Evolutionary conservation across 495 filamentous ascomycete species (phyloP).

Genomic region (Xylaria flabelliformis): DNA sequence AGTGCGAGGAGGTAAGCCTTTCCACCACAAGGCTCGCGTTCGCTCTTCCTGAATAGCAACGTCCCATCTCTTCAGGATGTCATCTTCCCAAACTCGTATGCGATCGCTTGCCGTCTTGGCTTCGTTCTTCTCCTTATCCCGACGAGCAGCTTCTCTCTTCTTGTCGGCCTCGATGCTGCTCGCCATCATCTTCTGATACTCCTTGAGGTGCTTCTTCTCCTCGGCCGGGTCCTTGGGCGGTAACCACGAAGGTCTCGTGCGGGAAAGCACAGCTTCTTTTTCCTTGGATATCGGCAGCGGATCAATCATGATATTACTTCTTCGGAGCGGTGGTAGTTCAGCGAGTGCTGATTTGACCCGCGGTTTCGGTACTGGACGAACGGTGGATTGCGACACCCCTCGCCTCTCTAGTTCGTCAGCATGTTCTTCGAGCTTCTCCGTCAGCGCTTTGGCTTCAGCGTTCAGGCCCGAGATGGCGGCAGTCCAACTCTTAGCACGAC

Average conservation of each 20-base stretch:
- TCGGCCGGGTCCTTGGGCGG: conserved; percentile 93
- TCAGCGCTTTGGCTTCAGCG: conserved; percentile 87
- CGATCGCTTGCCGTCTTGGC: conserved; percentile 70
- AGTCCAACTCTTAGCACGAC: conserved; percentile 86
- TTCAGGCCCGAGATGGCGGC: conserved; percentile 78
- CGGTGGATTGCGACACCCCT: conserved; percentile 33
- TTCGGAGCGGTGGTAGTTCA: conserved; percentile 81
- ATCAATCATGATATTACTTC: conserved; percentile 94
- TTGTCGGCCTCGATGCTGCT: conserved; percentile 73
- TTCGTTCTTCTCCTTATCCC: conserved; percentile 53
- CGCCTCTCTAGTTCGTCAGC: conserved; percentile 66
- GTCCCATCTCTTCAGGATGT: conserved; percentile 87
- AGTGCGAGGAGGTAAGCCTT: conserved; percentile 79
- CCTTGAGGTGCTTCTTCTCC: conserved; percentile 86
- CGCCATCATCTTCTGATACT: conserved; percentile 94
- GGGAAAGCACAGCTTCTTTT: conserved; percentile 89
- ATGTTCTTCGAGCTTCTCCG: conserved; percentile 86
- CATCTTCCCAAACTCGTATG: conserved; percentile 83
- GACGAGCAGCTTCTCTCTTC: conserved; percentile 58
- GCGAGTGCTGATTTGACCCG: conserved; percentile 61
- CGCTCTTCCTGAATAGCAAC: conserved; percentile 71
- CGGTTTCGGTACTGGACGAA: conserved; percentile 52
- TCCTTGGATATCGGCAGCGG: conserved; percentile 94
- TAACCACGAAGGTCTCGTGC: conserved; percentile 93
- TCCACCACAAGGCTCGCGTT: conserved; percentile 93